phyloP scores from a whole-genome alignment of 1,284 basidiomycete genomes.

The Malassezia psittaci region DNA sequence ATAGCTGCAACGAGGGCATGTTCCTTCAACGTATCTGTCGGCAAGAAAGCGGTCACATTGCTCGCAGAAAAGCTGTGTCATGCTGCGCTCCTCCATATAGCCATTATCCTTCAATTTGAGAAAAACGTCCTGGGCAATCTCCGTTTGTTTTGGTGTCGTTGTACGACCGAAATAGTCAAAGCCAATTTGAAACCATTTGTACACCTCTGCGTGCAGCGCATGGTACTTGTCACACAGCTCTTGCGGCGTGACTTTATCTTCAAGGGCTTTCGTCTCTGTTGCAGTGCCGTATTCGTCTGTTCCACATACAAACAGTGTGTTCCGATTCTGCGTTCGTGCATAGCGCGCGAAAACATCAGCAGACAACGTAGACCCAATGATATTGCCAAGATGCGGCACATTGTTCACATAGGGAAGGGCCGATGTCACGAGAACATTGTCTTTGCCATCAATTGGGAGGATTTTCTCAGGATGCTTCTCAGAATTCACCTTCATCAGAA shows the following conservation, averaged over 20 bases:
- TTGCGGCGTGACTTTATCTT: conserved; percentile 77
- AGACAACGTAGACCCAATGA: conserved; percentile 89
- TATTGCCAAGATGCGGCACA: conserved; percentile 96
- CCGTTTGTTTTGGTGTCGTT: conserved; percentile 77
- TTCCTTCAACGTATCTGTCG: conserved; percentile 46
- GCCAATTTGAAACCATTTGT: conserved; percentile 83
- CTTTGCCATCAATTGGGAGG: conserved; percentile 32
- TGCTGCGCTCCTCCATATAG: conserved; percentile 40
- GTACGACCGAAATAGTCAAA: conserved; percentile 97
- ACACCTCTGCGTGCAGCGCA: conserved; percentile 77
- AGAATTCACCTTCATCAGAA: conserved; percentile 38
- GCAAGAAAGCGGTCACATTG: conserved; percentile 41
- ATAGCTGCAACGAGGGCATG: conserved; percentile 45
- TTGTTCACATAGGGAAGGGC: conserved; percentile 97
- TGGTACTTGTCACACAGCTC: conserved; percentile 91
- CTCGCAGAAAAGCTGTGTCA: conserved; percentile 44
- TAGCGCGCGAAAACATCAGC: conserved; percentile 94
- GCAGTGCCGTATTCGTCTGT: conserved; percentile 99
- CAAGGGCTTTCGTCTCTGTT: conserved; percentile 91
- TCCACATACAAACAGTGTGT: conserved; percentile 71
- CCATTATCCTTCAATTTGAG: conserved; percentile 42
- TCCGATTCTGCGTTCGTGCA: conserved; percentile 53
- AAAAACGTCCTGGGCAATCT: conserved; percentile 50
- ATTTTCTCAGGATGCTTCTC: conserved; percentile 30
- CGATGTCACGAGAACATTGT: conserved; percentile 71